Conservation (phyloP, 768 basidiomycete genomes). For the Rhizopogon rudus region DNA sequence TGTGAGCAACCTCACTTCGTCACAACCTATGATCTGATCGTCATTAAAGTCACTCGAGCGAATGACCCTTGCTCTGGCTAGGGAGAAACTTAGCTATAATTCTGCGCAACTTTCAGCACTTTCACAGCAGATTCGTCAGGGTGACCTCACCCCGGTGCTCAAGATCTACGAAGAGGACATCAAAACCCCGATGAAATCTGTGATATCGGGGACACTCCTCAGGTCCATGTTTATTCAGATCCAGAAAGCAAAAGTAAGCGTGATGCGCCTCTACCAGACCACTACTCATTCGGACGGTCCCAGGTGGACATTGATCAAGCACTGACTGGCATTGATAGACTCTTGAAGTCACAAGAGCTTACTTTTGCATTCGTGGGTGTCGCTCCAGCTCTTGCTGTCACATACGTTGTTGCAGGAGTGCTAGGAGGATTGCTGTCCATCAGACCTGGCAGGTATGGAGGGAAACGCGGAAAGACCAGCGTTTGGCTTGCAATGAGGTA, state of each 20-base stretch:
- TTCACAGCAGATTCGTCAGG: constrained; percentile 60
- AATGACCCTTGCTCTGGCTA: constrained; percentile 84
- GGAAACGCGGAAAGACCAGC: constrained; percentile 44
- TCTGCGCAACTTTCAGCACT: constrained; percentile 61
- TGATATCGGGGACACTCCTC: constrained; percentile 73
- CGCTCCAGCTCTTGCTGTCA: constrained; percentile 79
- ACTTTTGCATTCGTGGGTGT: constrained; percentile 98
- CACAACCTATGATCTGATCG: not conserved
- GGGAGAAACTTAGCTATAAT: constrained; percentile 69
- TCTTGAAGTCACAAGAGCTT: constrained; percentile 90
- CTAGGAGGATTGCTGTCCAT: constrained; percentile 45
- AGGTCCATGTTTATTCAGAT: constrained; percentile 87
- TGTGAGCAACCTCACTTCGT: constrained; percentile 34
- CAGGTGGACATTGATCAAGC: constrained; percentile 93
- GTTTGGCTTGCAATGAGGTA: constrained; percentile 73
- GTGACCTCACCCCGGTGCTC: constrained; percentile 85
- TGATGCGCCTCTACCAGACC: not conserved
- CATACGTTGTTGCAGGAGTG: constrained; percentile 63
- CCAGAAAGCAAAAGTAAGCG: constrained; percentile 84
- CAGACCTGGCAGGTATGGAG: constrained; percentile 53
- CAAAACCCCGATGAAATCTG: constrained; percentile 79
- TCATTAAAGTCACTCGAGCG: constrained; percentile 77
- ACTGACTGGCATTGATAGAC: constrained; percentile 84
- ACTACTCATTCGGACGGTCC: not conserved
- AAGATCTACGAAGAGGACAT: constrained; percentile 91